Conservation (phyloP, 306 rosid species). For the Lablab purpureus region DNA sequence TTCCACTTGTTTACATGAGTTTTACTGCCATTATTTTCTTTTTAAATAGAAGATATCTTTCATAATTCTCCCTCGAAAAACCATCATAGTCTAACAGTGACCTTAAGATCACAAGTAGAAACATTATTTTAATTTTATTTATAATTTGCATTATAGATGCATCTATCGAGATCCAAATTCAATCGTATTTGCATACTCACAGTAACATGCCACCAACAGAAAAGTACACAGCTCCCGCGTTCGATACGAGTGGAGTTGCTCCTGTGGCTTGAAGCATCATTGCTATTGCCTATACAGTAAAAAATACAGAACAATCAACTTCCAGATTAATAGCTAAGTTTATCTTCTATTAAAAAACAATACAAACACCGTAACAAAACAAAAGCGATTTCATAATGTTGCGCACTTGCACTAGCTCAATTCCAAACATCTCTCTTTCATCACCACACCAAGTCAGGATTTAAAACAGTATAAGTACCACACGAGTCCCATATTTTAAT, state of each 20-base stretch:
- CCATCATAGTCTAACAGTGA: slow-evolving; percentile 15
- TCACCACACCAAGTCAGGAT: slow-evolving; percentile 17
- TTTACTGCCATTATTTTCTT: neutral
- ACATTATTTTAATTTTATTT: slow-evolving; percentile 15
- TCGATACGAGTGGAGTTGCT: slow-evolving; percentile 65
- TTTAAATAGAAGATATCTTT: neutral
- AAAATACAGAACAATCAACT: slow-evolving; percentile 31
- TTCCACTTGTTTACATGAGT: neutral
- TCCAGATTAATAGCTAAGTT: slow-evolving; percentile 20
- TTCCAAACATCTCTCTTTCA: slow-evolving; percentile 2
- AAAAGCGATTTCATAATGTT: neutral
- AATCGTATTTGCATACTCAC: slow-evolving; percentile 73
- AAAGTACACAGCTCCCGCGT: slow-evolving; percentile 64
- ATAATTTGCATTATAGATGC: slow-evolving; percentile 30
- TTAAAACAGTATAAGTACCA: slow-evolving; percentile 3
- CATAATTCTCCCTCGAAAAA: neutral
- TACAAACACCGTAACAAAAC: slow-evolving; percentile 8
- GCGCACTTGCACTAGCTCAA: slow-evolving; percentile 26
- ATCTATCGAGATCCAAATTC: slow-evolving; percentile 33
- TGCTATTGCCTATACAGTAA: slow-evolving; percentile 64
- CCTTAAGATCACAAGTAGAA: neutral
- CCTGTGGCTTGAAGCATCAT: slow-evolving; percentile 82
- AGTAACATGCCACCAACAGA: slow-evolving; percentile 94
- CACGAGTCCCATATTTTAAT: slow-evolving; percentile 18
- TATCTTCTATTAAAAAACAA: slow-evolving; percentile 14